phyloP scores from a whole-genome alignment of 1,284 basidiomycete species.

The Sphaerobolus stellatus region DNA sequence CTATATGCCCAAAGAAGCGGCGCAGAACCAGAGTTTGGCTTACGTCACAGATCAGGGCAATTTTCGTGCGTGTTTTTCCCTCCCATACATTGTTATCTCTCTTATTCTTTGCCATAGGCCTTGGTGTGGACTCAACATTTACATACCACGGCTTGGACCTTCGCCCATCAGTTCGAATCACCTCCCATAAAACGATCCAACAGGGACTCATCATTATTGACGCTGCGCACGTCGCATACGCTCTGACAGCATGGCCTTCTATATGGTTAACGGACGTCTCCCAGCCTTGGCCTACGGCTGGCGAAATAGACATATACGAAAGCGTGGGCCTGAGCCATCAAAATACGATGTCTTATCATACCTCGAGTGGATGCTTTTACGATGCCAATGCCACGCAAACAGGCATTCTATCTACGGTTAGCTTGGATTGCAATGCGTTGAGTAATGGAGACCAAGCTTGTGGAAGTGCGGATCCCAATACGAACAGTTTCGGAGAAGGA shows the following conservation, averaged over 20 bases:
- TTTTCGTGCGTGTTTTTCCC: neutral
- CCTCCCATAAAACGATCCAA: neutral
- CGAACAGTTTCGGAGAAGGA: conserved; percentile 15
- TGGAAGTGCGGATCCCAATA: conserved; percentile 8
- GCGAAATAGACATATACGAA: conserved; percentile 44
- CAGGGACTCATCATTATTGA: conserved; percentile 2
- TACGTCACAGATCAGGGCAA: conserved; percentile 1
- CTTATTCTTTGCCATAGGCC: neutral
- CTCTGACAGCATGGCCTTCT: conserved; percentile 3
- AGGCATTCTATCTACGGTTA: conserved; percentile 25
- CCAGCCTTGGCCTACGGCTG: conserved; percentile 34
- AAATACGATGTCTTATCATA: conserved; percentile 30
- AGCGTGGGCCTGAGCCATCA: conserved; percentile 29
- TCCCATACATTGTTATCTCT: neutral
- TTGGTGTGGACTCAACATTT: conserved; percentile 3
- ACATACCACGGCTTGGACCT: neutral
- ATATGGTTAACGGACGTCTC: conserved; percentile 13
- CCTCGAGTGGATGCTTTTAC: conserved; percentile 30
- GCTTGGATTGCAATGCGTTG: conserved; percentile 9
- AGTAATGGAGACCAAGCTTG: conserved; percentile 6
- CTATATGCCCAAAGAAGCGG: neutral
- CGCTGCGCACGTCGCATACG: conserved; percentile 3
- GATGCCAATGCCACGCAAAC: conserved; percentile 15
- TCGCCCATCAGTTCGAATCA: conserved; percentile 5
- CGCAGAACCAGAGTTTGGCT: neutral